phyloP scores from a whole-genome alignment of 1,284 basidiomycete species.

The Schizopora paradoxa region DNA sequence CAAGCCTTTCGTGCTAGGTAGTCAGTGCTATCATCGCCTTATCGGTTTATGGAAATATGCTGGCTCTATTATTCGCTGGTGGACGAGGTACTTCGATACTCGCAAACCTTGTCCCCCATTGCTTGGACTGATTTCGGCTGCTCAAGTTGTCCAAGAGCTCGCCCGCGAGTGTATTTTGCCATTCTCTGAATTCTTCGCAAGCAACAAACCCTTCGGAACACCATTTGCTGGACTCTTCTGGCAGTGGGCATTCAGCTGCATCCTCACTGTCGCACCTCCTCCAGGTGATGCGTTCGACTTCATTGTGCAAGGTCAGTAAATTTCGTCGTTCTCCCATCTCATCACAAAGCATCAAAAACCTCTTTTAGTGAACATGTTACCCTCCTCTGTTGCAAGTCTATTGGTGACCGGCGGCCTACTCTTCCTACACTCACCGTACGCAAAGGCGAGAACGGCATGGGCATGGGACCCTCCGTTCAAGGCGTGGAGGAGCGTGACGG shows the following conservation, averaged over 20 bases:
- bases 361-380: too few species aligned
- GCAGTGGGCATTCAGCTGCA: constrained; percentile 50
- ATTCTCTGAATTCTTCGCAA: constrained; percentile 54
- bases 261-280: constrained; percentile 46
- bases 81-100: constrained; percentile 43
- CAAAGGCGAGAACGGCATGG: constrained; percentile 28
- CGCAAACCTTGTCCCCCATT: background rate
- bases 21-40: constrained; percentile 58
- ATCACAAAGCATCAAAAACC: too few species aligned
- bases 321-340: background rate
- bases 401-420: constrained; percentile 54
- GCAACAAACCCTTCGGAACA: constrained; percentile 57
- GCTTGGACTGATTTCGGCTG: background rate
- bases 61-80: constrained; percentile 57
- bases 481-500: constrained; percentile 41
- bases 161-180: constrained; percentile 63
- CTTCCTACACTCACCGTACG: constrained; percentile 42
- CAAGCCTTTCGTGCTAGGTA: constrained; percentile 30
- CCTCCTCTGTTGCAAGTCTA: constrained; percentile 50
- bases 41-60: constrained; percentile 57
- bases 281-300: constrained; percentile 66
- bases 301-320: too few species aligned
- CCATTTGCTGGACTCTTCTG: constrained; percentile 53
- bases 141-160: constrained; percentile 61
- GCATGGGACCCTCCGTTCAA: constrained; percentile 61